phyloP scores from a whole-genome alignment of 192 early-diverging fungal genomes.

The Rhizophlyctis rosea region DNA sequence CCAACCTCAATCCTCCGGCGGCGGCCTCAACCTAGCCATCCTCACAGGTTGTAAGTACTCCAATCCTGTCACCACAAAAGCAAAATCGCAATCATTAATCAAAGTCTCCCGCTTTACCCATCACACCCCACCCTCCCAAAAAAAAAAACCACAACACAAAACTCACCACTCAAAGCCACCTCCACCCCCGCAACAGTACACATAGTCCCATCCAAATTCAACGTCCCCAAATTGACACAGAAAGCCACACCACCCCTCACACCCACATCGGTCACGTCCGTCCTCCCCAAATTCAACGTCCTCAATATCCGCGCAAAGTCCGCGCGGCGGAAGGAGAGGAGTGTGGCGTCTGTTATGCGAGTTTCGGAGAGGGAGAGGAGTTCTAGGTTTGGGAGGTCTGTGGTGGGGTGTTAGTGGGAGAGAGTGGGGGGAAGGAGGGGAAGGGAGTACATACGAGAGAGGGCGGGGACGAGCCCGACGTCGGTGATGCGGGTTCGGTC shows the following conservation, averaged over 20 bases:
- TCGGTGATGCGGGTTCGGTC: slow-evolving; percentile 45
- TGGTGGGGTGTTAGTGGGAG: no score
- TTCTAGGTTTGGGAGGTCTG: slow-evolving; percentile 22
- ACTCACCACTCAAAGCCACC: no score
- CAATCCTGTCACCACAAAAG: not conserved
- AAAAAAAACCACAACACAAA: no score
- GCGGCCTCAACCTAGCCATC: not conserved
- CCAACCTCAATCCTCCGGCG: not conserved
- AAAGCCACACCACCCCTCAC: not conserved
- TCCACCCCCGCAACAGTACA: no score
- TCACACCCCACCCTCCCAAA: no score
- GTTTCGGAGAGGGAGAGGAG: slow-evolving; percentile 30
- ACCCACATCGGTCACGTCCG: slow-evolving; percentile 16
- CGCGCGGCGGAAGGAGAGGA: slow-evolving; percentile 6
- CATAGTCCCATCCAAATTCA: slow-evolving; percentile 3
- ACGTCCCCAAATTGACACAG: not conserved
- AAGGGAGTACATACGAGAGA: slow-evolving; percentile 27
- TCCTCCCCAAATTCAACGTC: slow-evolving; percentile 17
- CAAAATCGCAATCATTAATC: no score
- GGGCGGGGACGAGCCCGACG: slow-evolving; percentile 34
- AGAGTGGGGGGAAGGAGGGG: no score
- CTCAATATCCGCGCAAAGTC: slow-evolving; percentile 16
- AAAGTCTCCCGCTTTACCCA: no score
- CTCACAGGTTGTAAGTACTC: not conserved
- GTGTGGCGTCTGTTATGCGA: slow-evolving; percentile 19